Percentiles rank a stretch among this genome's conserved stretches.
Conservation (phyloP, 371 early-diverging fungal genomes). For the Apophysomyces variabilis region DNA sequence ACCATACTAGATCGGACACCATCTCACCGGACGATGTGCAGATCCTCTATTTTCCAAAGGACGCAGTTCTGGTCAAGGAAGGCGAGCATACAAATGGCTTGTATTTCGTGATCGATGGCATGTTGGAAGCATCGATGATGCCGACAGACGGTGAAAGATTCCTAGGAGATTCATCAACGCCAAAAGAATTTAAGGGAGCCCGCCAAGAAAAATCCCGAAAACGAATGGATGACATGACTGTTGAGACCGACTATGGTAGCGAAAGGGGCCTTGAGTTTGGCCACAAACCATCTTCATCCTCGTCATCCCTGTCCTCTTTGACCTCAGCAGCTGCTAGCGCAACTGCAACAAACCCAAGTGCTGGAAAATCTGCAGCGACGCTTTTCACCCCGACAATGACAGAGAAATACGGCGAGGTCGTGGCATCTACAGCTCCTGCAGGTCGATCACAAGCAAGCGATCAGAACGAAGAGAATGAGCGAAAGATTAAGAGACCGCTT, state of each 20-base stretch:
- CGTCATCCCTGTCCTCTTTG: conserved; percentile 17
- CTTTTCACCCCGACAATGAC: background rate
- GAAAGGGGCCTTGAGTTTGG: conserved; percentile 8
- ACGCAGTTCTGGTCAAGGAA: conserved; percentile 75
- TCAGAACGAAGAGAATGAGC: conserved; percentile 21
- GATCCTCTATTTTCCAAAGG: conserved; percentile 75
- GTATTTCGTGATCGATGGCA: conserved; percentile 92
- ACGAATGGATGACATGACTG: conserved; percentile 1
- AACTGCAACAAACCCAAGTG: conserved; percentile 14
- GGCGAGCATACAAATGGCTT: conserved; percentile 88
- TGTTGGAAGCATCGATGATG: conserved; percentile 78
- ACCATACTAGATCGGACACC: conserved; percentile 28
- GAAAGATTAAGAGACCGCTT: conserved; percentile 49
- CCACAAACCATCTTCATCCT: conserved; percentile 9
- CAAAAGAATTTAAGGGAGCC: background rate
- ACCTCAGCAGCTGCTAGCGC: conserved; percentile 5
- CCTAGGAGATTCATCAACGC: conserved; percentile 20
- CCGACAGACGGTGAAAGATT: conserved; percentile 43
- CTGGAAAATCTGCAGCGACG: conserved; percentile 7
- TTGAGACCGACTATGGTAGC: background rate
- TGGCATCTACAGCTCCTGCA: conserved; percentile 46
- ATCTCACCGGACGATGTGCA: conserved; percentile 66
- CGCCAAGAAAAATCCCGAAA: conserved; percentile 2
- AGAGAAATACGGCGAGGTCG: conserved; percentile 25
- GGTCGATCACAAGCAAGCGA: conserved; percentile 28